Conservation (phyloP, 331 rosid genomes). For the Telfairia occidentalis region DNA sequence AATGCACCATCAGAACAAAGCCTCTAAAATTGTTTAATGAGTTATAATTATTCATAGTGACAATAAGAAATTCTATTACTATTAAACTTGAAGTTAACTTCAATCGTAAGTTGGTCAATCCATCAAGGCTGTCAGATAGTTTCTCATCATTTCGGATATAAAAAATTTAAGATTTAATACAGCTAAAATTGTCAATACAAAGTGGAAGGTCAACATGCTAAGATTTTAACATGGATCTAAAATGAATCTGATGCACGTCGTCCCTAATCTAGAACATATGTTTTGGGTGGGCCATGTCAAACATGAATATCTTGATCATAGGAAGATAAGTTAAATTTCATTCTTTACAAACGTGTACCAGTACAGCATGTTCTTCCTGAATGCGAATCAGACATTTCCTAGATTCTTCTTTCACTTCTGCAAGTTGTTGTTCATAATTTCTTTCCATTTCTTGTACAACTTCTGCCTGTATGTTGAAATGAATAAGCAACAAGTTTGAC, state of each 20-base stretch:
- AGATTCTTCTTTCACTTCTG: constrained; percentile 63
- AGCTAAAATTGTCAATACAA: not conserved
- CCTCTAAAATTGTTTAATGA: not conserved
- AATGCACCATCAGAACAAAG: not conserved
- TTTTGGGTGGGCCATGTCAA: constrained; percentile 4
- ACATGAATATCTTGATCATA: constrained; percentile 6
- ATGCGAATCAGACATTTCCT: constrained; percentile 39
- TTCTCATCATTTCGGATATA: not conserved
- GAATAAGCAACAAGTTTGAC: constrained; percentile 25
- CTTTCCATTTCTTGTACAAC: constrained; percentile 47
- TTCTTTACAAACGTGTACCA: constrained; percentile 37
- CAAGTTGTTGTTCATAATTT: constrained; percentile 41
- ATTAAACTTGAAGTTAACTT: not conserved
- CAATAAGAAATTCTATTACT: not conserved
- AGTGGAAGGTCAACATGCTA: not conserved
- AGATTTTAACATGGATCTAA: not conserved
- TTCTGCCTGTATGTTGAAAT: constrained; percentile 46
- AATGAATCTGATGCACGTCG: not conserved
- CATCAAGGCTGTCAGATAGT: not conserved
- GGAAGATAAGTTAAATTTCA: constrained; percentile 10
- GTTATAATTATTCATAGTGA: not conserved
- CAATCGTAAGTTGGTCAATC: not conserved
- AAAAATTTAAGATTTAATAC: not conserved
- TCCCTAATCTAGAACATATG: constrained; percentile 6
- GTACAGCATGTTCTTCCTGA: constrained; percentile 59